Conservation (phyloP, 371 early-diverging fungal species). For the Mortierella polycephala region DNA sequence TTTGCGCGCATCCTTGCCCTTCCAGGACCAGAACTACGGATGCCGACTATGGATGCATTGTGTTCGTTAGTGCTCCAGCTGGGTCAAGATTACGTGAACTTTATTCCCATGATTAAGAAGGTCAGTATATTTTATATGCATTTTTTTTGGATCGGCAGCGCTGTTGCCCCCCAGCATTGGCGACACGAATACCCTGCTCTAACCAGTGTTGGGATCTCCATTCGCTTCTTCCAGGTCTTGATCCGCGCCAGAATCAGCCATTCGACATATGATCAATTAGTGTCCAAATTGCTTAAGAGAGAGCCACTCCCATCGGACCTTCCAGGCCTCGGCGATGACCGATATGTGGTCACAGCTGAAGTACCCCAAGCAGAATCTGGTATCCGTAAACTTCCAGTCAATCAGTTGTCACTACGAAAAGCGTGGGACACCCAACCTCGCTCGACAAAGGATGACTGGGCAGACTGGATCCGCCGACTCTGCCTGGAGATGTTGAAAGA, state of each 20-base stretch:
- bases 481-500: constrained; percentile 95
- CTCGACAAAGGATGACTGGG: constrained; percentile 96
- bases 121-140: constrained; percentile 45
- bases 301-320: constrained; percentile 76
- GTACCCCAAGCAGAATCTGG: constrained; percentile 54
- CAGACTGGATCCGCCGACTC: constrained; percentile 94
- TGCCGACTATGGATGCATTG: constrained; percentile 84
- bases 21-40: constrained; percentile 70
- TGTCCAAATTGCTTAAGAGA: constrained; percentile 79
- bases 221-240: constrained; percentile 59
- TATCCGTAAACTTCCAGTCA: constrained; percentile 82
- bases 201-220: neutral
- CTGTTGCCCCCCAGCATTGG: no score
- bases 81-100: constrained; percentile 88
- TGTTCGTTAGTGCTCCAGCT: constrained; percentile 89
- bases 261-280: constrained; percentile 75
- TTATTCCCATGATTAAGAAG: constrained; percentile 90
- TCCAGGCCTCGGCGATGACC: constrained; percentile 61
- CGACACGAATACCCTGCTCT: no score
- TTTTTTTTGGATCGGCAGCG: neutral
- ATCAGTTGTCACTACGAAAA: constrained; percentile 88
- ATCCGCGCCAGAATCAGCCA: constrained; percentile 75
- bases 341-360: constrained; percentile 39
- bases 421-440: constrained; percentile 95
- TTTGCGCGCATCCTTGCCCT: constrained; percentile 81